A percentile compares a stretch with the other conserved stretches of the same genome.
Conservation (phyloP, 768 basidiomycete genomes). For the Pisolithus microcarpus region DNA sequence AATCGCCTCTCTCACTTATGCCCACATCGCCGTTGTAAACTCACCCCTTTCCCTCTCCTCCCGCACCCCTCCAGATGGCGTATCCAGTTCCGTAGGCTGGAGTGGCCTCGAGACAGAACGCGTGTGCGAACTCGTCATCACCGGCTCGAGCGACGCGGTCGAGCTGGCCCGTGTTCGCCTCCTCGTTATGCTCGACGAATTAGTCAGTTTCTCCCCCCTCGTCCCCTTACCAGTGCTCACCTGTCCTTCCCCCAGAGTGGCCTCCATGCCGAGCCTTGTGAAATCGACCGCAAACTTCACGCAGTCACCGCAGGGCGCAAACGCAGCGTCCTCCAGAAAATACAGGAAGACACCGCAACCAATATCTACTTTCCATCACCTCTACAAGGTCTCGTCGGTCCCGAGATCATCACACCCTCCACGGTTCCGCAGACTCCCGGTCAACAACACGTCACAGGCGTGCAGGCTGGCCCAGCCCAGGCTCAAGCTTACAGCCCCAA, state of each 20-base stretch:
- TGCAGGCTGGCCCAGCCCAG: neutral
- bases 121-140: slow-evolving; percentile 87
- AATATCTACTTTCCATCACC: slow-evolving; percentile 95
- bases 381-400: slow-evolving; percentile 76
- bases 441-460: slow-evolving; percentile 5
- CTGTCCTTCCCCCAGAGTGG: slow-evolving; percentile 54
- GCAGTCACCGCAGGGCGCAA: slow-evolving; percentile 87
- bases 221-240: too few species aligned
- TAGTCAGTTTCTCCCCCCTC: slow-evolving; percentile 48
- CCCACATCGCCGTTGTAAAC: slow-evolving; percentile 92
- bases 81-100: slow-evolving; percentile 72
- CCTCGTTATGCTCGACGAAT: slow-evolving; percentile 89
- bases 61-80: slow-evolving; percentile 70
- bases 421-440: slow-evolving; percentile 20
- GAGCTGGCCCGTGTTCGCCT: slow-evolving; percentile 87
- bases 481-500: slow-evolving; percentile 51
- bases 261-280: slow-evolving; percentile 82
- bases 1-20: slow-evolving; percentile 86
- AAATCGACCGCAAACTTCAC: slow-evolving; percentile 93
- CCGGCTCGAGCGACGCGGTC: slow-evolving; percentile 82
- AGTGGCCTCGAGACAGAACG: slow-evolving; percentile 91
- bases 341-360: slow-evolving; percentile 95
- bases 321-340: slow-evolving; percentile 77
- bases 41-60: slow-evolving; percentile 68
- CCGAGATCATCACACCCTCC: slow-evolving; percentile 41